Conservation (phyloP, 208 protist genomes). For the Leishmania guyanensis region DNA sequence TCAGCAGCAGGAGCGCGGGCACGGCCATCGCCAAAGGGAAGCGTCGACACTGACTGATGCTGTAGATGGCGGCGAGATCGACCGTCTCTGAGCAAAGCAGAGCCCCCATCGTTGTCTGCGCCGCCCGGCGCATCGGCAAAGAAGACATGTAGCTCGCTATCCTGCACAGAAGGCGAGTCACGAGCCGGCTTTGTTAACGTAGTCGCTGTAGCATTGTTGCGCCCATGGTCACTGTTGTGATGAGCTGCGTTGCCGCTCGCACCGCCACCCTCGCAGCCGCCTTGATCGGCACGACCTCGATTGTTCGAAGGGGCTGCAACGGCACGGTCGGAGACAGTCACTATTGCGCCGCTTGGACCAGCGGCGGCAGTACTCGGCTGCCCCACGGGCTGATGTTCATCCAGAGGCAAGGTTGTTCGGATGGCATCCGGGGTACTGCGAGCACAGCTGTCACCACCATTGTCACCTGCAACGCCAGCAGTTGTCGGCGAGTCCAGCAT, state of each 20-base stretch:
- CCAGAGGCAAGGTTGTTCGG: background rate
- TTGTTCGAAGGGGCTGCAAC: background rate
- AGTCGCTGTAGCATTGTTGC: background rate
- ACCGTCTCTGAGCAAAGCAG: background rate
- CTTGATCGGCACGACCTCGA: background rate
- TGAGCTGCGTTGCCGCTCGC: background rate
- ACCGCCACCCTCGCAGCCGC: background rate
- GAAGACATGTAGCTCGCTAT: constrained; percentile 17
- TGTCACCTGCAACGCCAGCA: background rate
- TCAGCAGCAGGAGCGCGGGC: background rate
- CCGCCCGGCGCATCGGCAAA: constrained; percentile 9
- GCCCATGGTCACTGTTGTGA: background rate
- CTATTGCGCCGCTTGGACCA: background rate
- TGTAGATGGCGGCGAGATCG: background rate
- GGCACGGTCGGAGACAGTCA: background rate
- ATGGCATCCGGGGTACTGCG: background rate
- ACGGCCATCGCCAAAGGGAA: background rate
- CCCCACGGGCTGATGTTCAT: background rate
- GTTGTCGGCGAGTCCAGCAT: constrained; percentile 11
- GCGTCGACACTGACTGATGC: background rate
- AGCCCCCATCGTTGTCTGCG: background rate
- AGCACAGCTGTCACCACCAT: background rate
- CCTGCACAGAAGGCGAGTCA: background rate
- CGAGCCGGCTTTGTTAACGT: background rate
- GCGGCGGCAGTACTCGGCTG: background rate